Base-by-base conservation (phyloP, 2,329 filamentous ascomycete species). In the Aspergillus bombycis region DNA sequence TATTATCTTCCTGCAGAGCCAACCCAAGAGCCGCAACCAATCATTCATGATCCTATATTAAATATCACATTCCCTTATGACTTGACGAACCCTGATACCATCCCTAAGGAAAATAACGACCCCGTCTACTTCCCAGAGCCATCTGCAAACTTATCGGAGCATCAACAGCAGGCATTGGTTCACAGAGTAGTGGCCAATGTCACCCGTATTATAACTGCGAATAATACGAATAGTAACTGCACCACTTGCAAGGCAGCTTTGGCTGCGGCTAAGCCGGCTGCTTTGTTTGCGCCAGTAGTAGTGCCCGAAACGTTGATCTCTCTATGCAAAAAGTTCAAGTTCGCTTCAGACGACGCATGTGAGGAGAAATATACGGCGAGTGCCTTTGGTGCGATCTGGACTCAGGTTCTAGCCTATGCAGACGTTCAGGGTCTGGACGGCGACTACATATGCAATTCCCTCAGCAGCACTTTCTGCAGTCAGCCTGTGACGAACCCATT, bases 331-430 rank as follows among this genome's bases (percentile, higher is more conserved):
- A 71, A 74, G 14, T 84, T 80, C 12, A 69, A 74, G 8, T 84
- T 85, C 62, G 72, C 78, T n/a, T 79, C 80, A 0, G 81, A 83
- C 63, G 68, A 74, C 12, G 79, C 79, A 0, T 88, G 86, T 67
- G 75, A 80, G 58, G 75, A 79, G 26, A 79, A 79, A 48, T 88
- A 83, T 62, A 75, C 79, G 1, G 78, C 80, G 2, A 73, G 76
- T 19, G 83, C 77, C 19, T 85, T 83, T 65, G 86, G 86, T 21
- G 81, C 83, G 1, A 79, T 85, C 60, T 88, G 84, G 85, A 85
- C 85, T 5, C 86, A 88, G 67, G 77, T 88, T 2, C 74, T 88
- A 36, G 80, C 82, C 3, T 77, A 82, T 50, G 85, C 84, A 9
- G 80, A 88, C 70, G 78, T 87, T 10, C 75, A 76, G 23, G 85